Evolutionary conservation across 2,329 filamentous ascomycete genomes (phyloP), one percentile per base, ranked within the genome.

Genomic region (Drechslerella coelobrocha): DNA sequence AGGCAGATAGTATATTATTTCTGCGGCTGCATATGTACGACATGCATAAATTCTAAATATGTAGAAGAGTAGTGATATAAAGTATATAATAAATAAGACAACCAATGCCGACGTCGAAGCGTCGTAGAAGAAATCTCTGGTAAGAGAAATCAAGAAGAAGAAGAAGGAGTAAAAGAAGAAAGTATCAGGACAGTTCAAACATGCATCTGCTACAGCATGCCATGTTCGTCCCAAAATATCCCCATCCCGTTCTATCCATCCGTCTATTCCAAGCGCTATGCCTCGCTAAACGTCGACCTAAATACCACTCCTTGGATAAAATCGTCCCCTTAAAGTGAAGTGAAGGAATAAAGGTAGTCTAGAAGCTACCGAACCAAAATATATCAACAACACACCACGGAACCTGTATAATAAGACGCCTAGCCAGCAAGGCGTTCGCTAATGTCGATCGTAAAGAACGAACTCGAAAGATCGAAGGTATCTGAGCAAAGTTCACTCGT

Each of bases 381-480:
- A 14, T 10, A 39, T 39, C 34, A n/a, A 39, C 4, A 39, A 39
- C 34, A 39, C 4, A 39, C 34, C 26, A n/a, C n/a, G 14, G 5
- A 19, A 48, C n/a, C n/a, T 43, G 2, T 2, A 14, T 34, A 34
- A 19, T 6, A 17, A 12, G 12, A 53, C 4, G 10, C 26, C 8
- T 26, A 2, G 29, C 50, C n/a, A 19, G 24, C n/a, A 37, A 8
- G 31, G n/a, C n/a, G n/a, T n/a, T n/a, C 2, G 27, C n/a, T 50
- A 60, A 19, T 10, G 0, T 14, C 5, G 31, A 47, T 71, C 66
- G 39, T 71, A 71, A 6, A 71, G 24, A n/a, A 71, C 66, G 27
- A 59, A 71, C 34, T 71, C 66, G 47, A 71, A 71, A 8, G 66
- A 71, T 45, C 66, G 37, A 21, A 71, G 66, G 29, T 71, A 71